Conservation (phyloP, 192 early-diverging fungal species). For the Gonapodya prolifera region DNA sequence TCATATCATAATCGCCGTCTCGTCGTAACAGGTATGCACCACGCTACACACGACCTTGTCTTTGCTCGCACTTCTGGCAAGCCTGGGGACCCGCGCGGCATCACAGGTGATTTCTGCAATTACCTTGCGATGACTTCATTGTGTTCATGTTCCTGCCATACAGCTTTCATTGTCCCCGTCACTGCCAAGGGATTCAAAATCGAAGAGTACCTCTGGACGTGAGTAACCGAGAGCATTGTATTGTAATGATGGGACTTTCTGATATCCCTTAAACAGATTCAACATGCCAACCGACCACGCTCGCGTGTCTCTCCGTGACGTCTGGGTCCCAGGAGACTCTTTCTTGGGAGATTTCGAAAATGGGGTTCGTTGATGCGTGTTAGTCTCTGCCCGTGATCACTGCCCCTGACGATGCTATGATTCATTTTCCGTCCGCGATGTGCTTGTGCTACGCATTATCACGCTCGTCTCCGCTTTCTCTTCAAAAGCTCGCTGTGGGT, state of each 20-base stretch:
- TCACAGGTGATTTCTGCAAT: neutral
- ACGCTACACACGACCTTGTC: slow-evolving; percentile 2
- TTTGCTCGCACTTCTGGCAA: slow-evolving; percentile 3
- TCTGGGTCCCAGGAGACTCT: neutral
- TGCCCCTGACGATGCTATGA: no score
- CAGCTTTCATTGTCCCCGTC: slow-evolving; percentile 5
- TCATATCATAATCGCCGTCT: neutral
- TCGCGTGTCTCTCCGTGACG: neutral
- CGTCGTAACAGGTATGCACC: neutral
- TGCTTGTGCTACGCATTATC: no score
- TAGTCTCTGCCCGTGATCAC: no score
- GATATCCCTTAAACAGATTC: neutral
- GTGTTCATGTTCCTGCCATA: neutral
- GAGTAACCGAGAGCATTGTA: neutral
- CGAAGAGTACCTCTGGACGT: slow-evolving; percentile 6
- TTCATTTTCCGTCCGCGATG: no score
- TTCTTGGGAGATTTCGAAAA: neutral
- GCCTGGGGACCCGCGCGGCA: neutral
- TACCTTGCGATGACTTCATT: no score
- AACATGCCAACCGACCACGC: slow-evolving; percentile 8
- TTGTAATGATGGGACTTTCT: neutral
- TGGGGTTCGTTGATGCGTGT: neutral
- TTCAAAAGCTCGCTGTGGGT: neutral
- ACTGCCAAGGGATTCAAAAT: slow-evolving; percentile 2
- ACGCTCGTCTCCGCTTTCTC: no score